These are phyloP conservation scores for Aspergillus flavus DNA, from an alignment of 2,329 filamentous ascomycete species.

Conservation along the genomic window DNA sequence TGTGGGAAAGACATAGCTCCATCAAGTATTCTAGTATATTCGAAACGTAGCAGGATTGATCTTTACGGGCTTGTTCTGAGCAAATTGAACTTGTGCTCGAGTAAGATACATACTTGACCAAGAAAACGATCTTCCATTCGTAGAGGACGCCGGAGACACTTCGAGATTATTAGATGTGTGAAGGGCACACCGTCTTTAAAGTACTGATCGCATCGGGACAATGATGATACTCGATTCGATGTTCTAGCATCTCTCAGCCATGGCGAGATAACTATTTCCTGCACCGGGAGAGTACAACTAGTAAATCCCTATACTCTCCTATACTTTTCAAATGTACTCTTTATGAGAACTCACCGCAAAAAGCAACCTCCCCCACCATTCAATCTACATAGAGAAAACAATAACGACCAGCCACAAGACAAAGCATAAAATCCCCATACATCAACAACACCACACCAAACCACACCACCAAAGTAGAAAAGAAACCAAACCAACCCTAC, in stretches of 20 bases:
- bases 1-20: not conserved
- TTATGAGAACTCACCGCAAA: not conserved
- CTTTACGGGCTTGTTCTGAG: not conserved
- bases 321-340: not conserved
- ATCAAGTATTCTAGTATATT: not conserved
- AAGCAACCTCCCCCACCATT: not conserved
- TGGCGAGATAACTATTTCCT: not conserved
- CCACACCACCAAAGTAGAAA: too few species aligned
- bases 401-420: not conserved
- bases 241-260: not conserved
- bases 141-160: not conserved
- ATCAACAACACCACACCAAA: too few species aligned
- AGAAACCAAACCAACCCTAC: too few species aligned
- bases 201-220: not conserved
- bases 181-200: not conserved
- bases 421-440: too few species aligned
- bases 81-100: not conserved
- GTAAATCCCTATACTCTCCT: not conserved
- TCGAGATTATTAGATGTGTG: too few species aligned
- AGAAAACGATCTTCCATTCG: not conserved
- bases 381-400: not conserved
- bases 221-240: not conserved
- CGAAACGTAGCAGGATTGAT: not conserved
- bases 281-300: not conserved
- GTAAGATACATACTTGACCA: not conserved